A percentile compares a stretch with the other conserved stretches of the same genome.
phyloP scores from a whole-genome alignment of 805 yeast genomes.

The Candida multigemmis region DNA sequence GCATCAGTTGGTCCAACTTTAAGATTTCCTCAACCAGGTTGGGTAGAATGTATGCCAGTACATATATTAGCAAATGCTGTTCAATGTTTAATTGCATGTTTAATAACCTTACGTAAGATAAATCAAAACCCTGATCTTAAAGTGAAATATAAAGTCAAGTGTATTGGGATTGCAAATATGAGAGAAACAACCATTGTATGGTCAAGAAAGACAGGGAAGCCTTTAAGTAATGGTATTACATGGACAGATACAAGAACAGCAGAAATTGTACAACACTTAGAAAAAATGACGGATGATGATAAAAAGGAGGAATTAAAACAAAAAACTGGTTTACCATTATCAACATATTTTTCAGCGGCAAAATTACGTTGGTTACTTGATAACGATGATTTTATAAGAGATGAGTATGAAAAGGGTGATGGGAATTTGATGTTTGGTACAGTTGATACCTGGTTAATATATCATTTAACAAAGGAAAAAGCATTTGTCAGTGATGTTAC shows the following conservation, averaged over 20 bases:
- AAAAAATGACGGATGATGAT: constrained; percentile 42
- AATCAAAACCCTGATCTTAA: constrained; percentile 43
- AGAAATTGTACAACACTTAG: constrained; percentile 56
- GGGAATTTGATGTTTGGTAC: constrained; percentile 82
- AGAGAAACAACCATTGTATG: constrained; percentile 89
- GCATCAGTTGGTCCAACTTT: constrained; percentile 58
- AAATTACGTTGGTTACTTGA: constrained; percentile 86
- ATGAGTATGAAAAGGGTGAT: constrained; percentile 65
- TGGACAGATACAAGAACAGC: constrained; percentile 94
- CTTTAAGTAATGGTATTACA: constrained; percentile 82
- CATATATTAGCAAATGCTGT: constrained; percentile 74
- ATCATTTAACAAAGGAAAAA: constrained; percentile 65
- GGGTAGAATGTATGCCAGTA: constrained; percentile 91
- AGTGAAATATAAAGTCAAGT: constrained; percentile 52
- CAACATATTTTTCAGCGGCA: constrained; percentile 87
- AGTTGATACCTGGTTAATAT: constrained; percentile 88
- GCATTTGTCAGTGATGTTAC: constrained; percentile 79
- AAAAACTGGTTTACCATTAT: constrained; percentile 77
- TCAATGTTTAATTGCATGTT: constrained; percentile 66
- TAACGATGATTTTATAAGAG: constrained; percentile 57
- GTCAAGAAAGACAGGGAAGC: constrained; percentile 76
- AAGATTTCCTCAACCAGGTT: constrained; percentile 72
- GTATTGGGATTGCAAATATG: constrained; percentile 91
- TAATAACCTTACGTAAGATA: constrained; percentile 45
- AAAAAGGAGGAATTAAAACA: constrained; percentile 49